Conservation (phyloP, 2,329 filamentous ascomycete species). For the Colletotrichum melonis region DNA sequence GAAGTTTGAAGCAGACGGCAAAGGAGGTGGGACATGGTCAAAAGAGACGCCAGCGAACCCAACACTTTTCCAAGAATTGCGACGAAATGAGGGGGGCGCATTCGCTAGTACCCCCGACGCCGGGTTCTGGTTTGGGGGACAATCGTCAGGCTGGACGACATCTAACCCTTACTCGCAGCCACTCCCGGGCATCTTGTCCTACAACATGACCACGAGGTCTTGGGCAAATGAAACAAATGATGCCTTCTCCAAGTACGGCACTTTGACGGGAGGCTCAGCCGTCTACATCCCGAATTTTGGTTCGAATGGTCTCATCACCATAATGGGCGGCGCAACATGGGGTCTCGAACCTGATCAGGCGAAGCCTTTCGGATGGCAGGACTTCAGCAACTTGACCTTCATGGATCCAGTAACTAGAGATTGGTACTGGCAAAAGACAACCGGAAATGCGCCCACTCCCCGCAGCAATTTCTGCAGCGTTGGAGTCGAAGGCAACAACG, state of each 20-base stretch:
- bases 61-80: constrained; percentile 6
- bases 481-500: constrained; percentile 20
- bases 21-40: constrained; percentile 27
- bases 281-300: constrained; percentile 30
- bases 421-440: constrained; percentile 32
- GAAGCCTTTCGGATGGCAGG: neutral
- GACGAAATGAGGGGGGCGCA: constrained; percentile 2
- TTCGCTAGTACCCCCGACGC: constrained; percentile 17
- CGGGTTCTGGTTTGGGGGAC: constrained; percentile 31
- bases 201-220: constrained; percentile 26
- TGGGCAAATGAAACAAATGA: constrained; percentile 29
- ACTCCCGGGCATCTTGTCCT: constrained; percentile 14
- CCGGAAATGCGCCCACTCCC: constrained; percentile 16
- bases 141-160: constrained; percentile 13
- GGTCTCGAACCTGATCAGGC: neutral
- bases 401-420: constrained; percentile 27
- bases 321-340: constrained; percentile 24
- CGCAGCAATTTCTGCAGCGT: constrained; percentile 23
- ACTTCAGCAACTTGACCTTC: constrained; percentile 35
- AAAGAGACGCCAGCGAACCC: constrained; percentile 19
- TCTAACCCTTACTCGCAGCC: neutral
- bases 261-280: constrained; percentile 14
- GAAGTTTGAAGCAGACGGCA: constrained; percentile 30
- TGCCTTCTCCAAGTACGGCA: constrained; percentile 21
- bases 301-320: constrained; percentile 18